A percentile compares a stretch with the other conserved stretches of the same genome.
phyloP scores from a whole-genome alignment of 257 asterid species.

The Nicotiana otophora region DNA sequence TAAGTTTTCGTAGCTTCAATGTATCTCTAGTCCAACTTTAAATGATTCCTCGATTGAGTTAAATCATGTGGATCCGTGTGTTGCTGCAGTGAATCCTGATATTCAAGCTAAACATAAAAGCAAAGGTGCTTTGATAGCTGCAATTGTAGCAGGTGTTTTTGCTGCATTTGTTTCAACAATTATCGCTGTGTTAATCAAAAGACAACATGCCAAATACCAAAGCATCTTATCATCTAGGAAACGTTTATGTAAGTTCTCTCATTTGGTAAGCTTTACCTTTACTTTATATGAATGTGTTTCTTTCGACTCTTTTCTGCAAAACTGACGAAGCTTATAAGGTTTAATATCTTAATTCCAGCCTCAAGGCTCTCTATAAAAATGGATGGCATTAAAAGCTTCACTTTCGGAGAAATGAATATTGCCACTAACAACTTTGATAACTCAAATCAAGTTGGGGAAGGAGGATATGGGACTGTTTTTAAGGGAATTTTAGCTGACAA shows the following conservation, averaged over 20 bases:
- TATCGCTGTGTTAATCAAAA: slow-evolving; percentile 22
- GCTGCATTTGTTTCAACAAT: slow-evolving; percentile 22
- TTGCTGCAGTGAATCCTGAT: slow-evolving; percentile 28
- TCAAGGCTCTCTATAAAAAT: slow-evolving; percentile 30
- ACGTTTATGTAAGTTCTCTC: slow-evolving; percentile 24
- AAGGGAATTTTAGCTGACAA: slow-evolving; percentile 30
- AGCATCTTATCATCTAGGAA: slow-evolving; percentile 21
- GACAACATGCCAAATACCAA: slow-evolving; percentile 16
- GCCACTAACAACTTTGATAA: slow-evolving; percentile 30
- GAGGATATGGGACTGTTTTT: slow-evolving; percentile 44
- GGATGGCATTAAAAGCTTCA: slow-evolving; percentile 36
- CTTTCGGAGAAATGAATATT: slow-evolving; percentile 26
- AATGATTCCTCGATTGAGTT: not conserved
- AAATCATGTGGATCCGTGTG: not conserved
- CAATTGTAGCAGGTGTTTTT: slow-evolving; percentile 15
- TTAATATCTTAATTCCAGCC: slow-evolving; percentile 22
- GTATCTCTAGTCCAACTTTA: not conserved
- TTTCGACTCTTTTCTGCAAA: not conserved
- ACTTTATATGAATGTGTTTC: not conserved
- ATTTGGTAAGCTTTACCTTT: not conserved
- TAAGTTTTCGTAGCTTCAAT: slow-evolving; percentile 22
- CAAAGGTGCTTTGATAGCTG: slow-evolving; percentile 19
- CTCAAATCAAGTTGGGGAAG: slow-evolving; percentile 35
- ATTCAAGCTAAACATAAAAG: slow-evolving; percentile 17
- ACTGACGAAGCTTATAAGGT: not conserved